A percentile compares a stretch with the other conserved stretches of the same genome.
Conservation (phyloP, 1,284 basidiomycete genomes). For the Pseudozyma flocculosa region DNA sequence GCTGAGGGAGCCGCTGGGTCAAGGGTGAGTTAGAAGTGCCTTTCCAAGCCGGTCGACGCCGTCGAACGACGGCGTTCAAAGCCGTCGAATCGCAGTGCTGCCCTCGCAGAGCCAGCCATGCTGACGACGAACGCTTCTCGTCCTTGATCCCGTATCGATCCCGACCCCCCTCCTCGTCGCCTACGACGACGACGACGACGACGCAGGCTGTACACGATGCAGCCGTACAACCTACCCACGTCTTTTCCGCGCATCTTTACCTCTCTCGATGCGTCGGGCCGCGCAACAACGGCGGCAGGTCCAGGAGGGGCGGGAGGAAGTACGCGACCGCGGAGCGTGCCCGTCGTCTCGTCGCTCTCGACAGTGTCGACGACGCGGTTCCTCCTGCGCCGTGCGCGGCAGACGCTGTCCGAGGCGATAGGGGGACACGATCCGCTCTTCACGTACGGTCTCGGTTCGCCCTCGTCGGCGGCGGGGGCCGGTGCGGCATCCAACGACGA, state of each 20-base stretch:
- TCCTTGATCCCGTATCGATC: too few species aligned
- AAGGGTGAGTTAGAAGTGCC: slow-evolving; percentile 4
- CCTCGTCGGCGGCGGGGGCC: slow-evolving; percentile 3
- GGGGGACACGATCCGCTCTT: slow-evolving; percentile 37
- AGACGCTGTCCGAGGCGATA: too few species aligned
- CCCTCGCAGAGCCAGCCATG: too few species aligned
- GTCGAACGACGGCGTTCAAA: too few species aligned
- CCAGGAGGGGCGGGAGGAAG: too few species aligned
- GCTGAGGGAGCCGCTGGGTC: slow-evolving; percentile 20
- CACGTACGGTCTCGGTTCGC: slow-evolving; percentile 44
- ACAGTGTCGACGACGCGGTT: too few species aligned
- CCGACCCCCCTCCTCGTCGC: slow-evolving; percentile 4
- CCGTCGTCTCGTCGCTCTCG: too few species aligned
- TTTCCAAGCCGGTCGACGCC: not conserved
- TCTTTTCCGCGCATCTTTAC: slow-evolving; percentile 40
- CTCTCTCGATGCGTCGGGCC: slow-evolving; percentile 9
- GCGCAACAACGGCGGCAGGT: too few species aligned
- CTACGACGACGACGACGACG: not conserved
- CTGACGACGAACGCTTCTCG: too few species aligned
- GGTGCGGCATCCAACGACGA: slow-evolving; percentile 15
- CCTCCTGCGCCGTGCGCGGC: too few species aligned
- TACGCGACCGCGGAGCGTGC: too few species aligned
- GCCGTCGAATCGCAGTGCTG: too few species aligned
- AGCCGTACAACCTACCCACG: slow-evolving; percentile 36
- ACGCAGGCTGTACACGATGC: slow-evolving; percentile 26